Base-by-base conservation (phyloP, 495 filamentous ascomycete species). In the Cairneyella variabilis region DNA sequence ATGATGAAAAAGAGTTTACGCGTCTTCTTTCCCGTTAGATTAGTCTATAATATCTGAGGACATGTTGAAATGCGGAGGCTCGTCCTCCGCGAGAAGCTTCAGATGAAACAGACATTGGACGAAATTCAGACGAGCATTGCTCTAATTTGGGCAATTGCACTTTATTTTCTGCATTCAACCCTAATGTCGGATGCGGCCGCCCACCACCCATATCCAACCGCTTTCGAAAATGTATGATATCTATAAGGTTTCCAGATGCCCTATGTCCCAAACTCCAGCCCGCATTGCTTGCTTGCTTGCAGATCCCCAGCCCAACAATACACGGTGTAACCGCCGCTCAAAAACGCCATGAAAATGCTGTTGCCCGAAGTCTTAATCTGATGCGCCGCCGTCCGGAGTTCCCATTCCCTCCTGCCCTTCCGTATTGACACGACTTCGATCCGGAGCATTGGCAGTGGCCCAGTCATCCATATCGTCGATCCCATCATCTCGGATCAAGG, bases 401-500 rank as follows among this genome's bases (percentile, higher is more conserved):
- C 47, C 54, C 47, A 56, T 51, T 3, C 54, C 46, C 23, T 59
- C 57, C 25, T 59, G 51, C 23, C 39, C 36, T 8, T 54, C 43
- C 25, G 27, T 51, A 56, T 56, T 49, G 36, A 52, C 48, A 48
- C n/a, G n/a, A n/a, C n/a, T n/a, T n/a, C n/a, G 40, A 8, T 18
- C 36, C 27, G 53, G 18, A 9, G 40, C 25, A 22, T 59, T 53
- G 22, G 43, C 54, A 30, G 55, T 30, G 10, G 30, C 47, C 78
- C 78, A 82, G 50, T 80, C 73, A 45, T 79, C 78, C 34, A 76
- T 67, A 8, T 74, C 74, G 18, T 73, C 74, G 10, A 68, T 60
- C 18, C 68, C 73, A 45, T 78, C 73, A 32, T 80, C 78, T 16
- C 71, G 67, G 50, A 82, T 79, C 6, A 82, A 61, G 16, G 79